Base-by-base conservation (phyloP, 192 early-diverging fungal species). In the Entophlyctis helioformis region DNA sequence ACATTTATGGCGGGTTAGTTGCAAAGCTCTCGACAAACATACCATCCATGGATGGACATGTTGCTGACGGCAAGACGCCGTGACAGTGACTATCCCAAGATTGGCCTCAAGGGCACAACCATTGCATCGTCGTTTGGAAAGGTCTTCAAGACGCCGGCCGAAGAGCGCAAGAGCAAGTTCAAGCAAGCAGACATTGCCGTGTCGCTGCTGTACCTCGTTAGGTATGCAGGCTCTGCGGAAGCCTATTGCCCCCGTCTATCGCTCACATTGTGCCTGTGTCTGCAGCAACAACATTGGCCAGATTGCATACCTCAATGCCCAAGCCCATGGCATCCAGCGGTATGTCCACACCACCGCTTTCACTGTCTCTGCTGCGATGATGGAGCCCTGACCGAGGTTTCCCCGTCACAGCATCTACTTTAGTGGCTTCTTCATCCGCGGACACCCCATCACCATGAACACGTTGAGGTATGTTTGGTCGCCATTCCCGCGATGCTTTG, bases 241-340 rank as follows among this genome's bases (percentile, higher is more conserved):
- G 12, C 3, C 44, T 23, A 24, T 29, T 47, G 15, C 16, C 11
- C 12, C 0, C 0, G 21, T 36, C 19, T 27, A 26, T 36, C 21
- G 29, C 29, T 22, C 2, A 19, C 20, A 10, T 38, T 27, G 32
- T n/a, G 6, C 2, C 19, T 32, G 8, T 0, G 25, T 49, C 49
- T 1, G 20, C 59, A 84, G 88, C 60, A 98, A 98, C 71, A 98
- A 95, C 59, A 89, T 98, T 74, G 92, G 95, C 9, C 95, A 98
- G 61, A 96, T 98, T 45, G 95, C 92, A 0, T 98, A 91, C 48
- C 65, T 98, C 44, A 96, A 96, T 54, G 95, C 95, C 6, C 81
- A 89, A 56, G 76, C 83, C 22, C 92, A 96, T 66, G 85, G 82
- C 18, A 78, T 96, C 46, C 71, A 73, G 50, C 31, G 66, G 44